Evolutionary conservation across 2,329 filamentous ascomycete species (phyloP), one percentile per base, ranked within the genome.

Genomic region (Lachnellula willkommii): DNA sequence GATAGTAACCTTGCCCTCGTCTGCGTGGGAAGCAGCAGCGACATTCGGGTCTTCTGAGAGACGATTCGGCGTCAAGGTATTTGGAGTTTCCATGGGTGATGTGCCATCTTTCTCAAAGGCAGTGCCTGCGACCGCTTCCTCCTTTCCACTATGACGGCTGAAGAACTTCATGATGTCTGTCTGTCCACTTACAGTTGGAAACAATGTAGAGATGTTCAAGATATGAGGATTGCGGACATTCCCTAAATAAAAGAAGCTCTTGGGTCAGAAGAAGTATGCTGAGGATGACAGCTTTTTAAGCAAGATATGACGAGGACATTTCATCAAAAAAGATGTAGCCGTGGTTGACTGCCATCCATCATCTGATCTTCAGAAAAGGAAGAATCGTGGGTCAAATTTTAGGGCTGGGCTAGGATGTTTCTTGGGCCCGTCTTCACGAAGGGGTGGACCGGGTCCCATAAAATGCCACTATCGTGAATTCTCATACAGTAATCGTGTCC

Each of bases 1-100:
- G 37, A 72, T 56, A 37, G 75, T 78, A 39, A 60, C 55, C 22
- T 53, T 54, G 3, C 47, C 47, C 45, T 60, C 54, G 22, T 50
- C 28, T 47, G 15, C 17, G n/a, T 15, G 37, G 4, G 9, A 32
- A 32, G 28, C 3, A 17, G 20, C 12, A 28, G 26, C 24, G 22
- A 35, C 45, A 15, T 47, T 47, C 4, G 5, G 24, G 11, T 17
- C 12, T n/a, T 47, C 12, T 17, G 14, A 22, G 5, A 47, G 45
- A 49, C 15, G 50, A 6, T 32, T 40, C 15, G 39, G 46, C 4
- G 54, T 53, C 37, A 47, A 20, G 15, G 37, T 32, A 14, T 37
- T 5, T n/a, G 54, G 54, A 6, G 46, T 50, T 8, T 35, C 50
- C 4, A 28, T 9, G n/a, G 54, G 54, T 2, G 50, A 45, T 5